Evolutionary conservation across 2,329 filamentous ascomycete species (phyloP).

Genomic region (Exutisphaerella laricina): DNA sequence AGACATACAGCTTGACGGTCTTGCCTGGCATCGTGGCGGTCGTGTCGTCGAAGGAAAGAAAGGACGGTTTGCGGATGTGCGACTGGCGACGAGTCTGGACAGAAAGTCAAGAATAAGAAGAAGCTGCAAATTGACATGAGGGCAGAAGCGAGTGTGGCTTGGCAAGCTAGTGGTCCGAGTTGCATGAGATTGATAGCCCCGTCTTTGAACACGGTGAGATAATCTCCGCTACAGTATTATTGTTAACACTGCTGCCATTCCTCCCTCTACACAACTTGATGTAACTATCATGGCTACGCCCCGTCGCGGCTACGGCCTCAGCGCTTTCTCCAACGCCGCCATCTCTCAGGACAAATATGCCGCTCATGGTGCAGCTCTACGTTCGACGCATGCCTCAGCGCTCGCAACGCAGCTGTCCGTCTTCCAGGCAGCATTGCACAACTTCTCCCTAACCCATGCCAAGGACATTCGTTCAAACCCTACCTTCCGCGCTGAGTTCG

Average conservation of each 20-base stretch:
- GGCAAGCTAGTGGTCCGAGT: conserved; percentile 3
- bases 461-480: conserved; percentile 96
- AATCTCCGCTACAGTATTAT: too few relatives aligned
- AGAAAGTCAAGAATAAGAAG: not conserved
- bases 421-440: conserved; percentile 90
- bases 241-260: too few relatives aligned
- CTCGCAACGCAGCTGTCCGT: conserved; percentile 91
- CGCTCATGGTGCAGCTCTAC: conserved; percentile 80
- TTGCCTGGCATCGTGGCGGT: conserved; percentile 49
- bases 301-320: conserved; percentile 81
- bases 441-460: conserved; percentile 90
- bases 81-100: conserved; percentile 24
- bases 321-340: conserved; percentile 78
- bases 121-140: not conserved
- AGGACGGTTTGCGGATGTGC: conserved; percentile 37
- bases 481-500: conserved; percentile 91
- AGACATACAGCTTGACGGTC: conserved; percentile 54
- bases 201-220: not conserved
- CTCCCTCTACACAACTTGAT: conserved; percentile 3
- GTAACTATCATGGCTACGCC: conserved; percentile 37
- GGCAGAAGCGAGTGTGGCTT: conserved; percentile 1
- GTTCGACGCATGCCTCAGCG: conserved; percentile 74
- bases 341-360: conserved; percentile 86
- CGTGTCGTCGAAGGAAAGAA: conserved; percentile 22
- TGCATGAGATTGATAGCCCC: conserved; percentile 9